phyloP scores from a whole-genome alignment of 805 yeast genomes.

The Candida insectalens region DNA sequence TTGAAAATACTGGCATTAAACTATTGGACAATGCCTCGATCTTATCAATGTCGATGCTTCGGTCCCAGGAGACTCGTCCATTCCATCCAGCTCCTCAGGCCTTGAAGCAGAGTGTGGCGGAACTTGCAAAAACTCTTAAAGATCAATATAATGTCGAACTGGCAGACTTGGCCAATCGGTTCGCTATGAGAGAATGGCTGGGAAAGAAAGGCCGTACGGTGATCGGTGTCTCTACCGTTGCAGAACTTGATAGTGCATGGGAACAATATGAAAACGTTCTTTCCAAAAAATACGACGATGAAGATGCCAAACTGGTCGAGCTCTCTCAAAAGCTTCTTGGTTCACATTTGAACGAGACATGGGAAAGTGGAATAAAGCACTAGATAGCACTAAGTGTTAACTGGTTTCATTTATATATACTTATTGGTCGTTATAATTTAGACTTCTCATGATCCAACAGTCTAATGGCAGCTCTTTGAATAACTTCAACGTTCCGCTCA shows the following conservation, averaged over 20 bases:
- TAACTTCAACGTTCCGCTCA: conserved; percentile 70
- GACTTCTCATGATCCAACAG: conserved; percentile 18
- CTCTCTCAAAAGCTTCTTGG: conserved; percentile 39
- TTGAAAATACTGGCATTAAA: conserved; percentile 42
- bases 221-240: conserved; percentile 60
- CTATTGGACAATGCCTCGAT: conserved; percentile 75
- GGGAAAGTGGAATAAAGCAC: conserved; percentile 36
- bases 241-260: conserved; percentile 58
- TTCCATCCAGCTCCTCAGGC: conserved; percentile 74
- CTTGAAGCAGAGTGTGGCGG: conserved; percentile 44
- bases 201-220: conserved; percentile 50
- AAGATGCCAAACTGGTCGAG: conserved; percentile 34
- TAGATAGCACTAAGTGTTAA: neutral
- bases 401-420: neutral
- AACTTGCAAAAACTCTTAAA: conserved; percentile 31
- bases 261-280: conserved; percentile 42
- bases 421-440: conserved; percentile 1
- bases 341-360: conserved; percentile 49
- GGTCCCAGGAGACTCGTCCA: conserved; percentile 53
- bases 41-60: conserved; percentile 75
- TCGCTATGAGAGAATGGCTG: conserved; percentile 56
- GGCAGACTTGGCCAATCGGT: conserved; percentile 76
- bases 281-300: conserved; percentile 22
- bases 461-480: conserved; percentile 81
- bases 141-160: conserved; percentile 43